Percentiles rank a stretch among this genome's conserved stretches.
Evolutionary conservation across 257 asterid genomes (phyloP).

Genomic region (Galeopsis tetrahit): DNA sequence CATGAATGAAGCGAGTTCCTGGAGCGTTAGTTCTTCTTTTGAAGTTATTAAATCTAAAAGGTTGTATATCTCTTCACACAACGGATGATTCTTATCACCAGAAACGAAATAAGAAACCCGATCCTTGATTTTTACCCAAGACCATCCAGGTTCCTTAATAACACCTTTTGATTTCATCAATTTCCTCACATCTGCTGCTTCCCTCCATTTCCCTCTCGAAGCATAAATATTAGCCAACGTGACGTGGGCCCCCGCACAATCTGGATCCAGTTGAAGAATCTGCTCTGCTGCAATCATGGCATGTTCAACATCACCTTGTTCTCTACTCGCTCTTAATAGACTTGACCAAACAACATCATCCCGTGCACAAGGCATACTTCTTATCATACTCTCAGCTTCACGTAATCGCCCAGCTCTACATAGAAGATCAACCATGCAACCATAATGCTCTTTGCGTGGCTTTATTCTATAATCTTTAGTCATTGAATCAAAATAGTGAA

Average conservation of each 20-base stretch:
- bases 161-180: slow-evolving; percentile 81
- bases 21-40: slow-evolving; percentile 36
- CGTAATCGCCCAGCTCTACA: slow-evolving; percentile 79
- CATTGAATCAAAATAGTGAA: slow-evolving; percentile 70
- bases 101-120: slow-evolving; percentile 68
- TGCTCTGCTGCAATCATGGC: slow-evolving; percentile 74
- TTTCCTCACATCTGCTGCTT: slow-evolving; percentile 81
- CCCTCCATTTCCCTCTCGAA: slow-evolving; percentile 73
- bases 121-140: slow-evolving; percentile 74
- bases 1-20: slow-evolving; percentile 42
- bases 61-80: slow-evolving; percentile 52
- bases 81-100: slow-evolving; percentile 66
- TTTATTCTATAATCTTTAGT: slow-evolving; percentile 51
- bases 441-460: slow-evolving; percentile 82
- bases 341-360: slow-evolving; percentile 93
- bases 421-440: slow-evolving; percentile 92
- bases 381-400: slow-evolving; percentile 82
- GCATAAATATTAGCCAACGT: slow-evolving; percentile 80
- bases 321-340: slow-evolving; percentile 75
- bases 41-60: slow-evolving; percentile 58
- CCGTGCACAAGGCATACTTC: slow-evolving; percentile 67
- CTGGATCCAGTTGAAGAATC: slow-evolving; percentile 67
- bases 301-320: slow-evolving; percentile 71
- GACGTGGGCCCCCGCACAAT: slow-evolving; percentile 80
- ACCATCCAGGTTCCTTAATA: slow-evolving; percentile 92